Evolutionary conservation across 106 monocot genomes (phyloP), one percentile per base, ranked within the genome.

Genomic region (Ottelia alismoides): DNA sequence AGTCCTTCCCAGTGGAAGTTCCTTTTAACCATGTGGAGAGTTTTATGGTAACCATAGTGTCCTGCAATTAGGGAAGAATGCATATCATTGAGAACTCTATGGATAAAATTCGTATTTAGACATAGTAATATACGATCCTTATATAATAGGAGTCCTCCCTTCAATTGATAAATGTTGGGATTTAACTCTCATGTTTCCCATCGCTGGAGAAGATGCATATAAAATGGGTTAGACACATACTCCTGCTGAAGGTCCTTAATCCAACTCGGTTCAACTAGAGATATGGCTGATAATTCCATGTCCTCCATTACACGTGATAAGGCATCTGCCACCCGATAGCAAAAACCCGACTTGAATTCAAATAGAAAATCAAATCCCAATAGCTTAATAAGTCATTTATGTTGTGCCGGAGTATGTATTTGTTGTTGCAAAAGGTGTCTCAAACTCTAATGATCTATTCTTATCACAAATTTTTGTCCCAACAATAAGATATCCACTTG

Each of bases 361-460:
- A 53, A 44, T 9, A 17, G 7, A 64, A 29, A 64, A 25, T 52
- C 28, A 12, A 25, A 64, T 9, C 64, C 53, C 22, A 64, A 11
- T 1, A 64, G 25, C 27, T 64, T 64, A 2, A 11, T 10, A 10
- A 53, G 10, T 25, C 35, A 64, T 18, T 16, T 19, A 19, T 64
- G 52, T 19, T 64, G 53, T 3, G 21, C 35, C 11, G 30, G 16
- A 22, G 30, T 31, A 18, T 27, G 23, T 24, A 64, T 27, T 4
- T 5, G 5, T 32, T 64, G 52, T 0, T 24, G 23, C 17, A 53
- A 17, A 20, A 54, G 19, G 17, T 64, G 20, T 6, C 44, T 31
- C 11, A 64, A 27, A 27, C 64, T 64, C 22, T 18, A 4, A 28
- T 64, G 64, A 51, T 64, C 64, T n/a, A 25, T 64, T 11, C 28